Base-by-base conservation (phyloP, 2,329 filamentous ascomycete species). In the Botryotinia calthae region DNA sequence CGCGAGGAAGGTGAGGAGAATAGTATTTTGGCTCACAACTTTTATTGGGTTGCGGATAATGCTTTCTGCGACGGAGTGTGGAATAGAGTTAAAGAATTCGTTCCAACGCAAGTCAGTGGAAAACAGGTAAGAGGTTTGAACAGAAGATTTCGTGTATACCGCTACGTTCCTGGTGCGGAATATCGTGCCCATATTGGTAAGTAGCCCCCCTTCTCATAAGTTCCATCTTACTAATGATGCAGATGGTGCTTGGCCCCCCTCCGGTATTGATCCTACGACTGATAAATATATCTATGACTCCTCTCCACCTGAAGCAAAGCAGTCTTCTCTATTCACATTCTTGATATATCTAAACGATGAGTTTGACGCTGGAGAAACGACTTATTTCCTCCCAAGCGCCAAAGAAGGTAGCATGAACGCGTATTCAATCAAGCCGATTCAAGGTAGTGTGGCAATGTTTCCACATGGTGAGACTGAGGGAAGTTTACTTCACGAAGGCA, bases 231-330 rank as follows among this genome's bases (percentile, higher is more conserved):
- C 58, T 70, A 68, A 71, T 20, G 37, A 68, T 70, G 31, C 25
- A 80, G 86, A 93, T 76, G 91, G 91, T 12, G 91, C 90, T 0
- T 93, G 91, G 91, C 91, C 91, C 20, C 90, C 91, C 0, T 92
- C 90, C 0, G 89, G 89, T 2, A 89, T 92, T 62, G 81, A 86
- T 1, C 81, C 87, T 0, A 70, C n/a, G 8, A 77, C 71, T 25
- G 79, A 80, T 61, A 76, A 64, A 20, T 93, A 93, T 72, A 84
- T 90, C 5, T 93, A 92, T 80, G 91, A 93, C 76, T 82, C 86
- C 1, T 92, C 90, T 1, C 90, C 90, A 0, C 74, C 84, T 1
- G 83, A 82, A 0, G 86, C 86, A 44, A 88, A 86, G 76, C 90
- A 92, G 79, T 91, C 89, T 40, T 91, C 89, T 0, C 82, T 92